Evolutionary conservation across 2,329 filamentous ascomycete genomes (phyloP).

Genomic region (Ceratocystis variospora): DNA sequence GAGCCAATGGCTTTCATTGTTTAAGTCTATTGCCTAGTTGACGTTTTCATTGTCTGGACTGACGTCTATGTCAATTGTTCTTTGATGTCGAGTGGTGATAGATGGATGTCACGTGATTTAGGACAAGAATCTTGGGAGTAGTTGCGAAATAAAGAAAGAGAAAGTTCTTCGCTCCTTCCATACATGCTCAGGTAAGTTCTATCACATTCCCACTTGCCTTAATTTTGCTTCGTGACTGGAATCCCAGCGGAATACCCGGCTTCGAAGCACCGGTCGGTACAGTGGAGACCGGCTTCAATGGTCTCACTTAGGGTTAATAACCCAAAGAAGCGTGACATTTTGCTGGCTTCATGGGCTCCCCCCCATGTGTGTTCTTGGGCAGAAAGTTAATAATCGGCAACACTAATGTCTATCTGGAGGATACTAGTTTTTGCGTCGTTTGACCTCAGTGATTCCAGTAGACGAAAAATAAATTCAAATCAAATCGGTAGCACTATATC

Average conservation of each 20-base stretch:
- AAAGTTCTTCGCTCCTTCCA: not conserved
- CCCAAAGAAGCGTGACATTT: not conserved
- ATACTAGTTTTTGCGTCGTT: too few species aligned
- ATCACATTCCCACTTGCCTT: too few species aligned
- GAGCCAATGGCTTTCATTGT: too few species aligned
- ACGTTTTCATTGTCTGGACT: not conserved
- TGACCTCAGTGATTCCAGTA: too few species aligned
- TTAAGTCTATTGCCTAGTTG: too few species aligned
- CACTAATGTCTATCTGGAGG: too few species aligned
- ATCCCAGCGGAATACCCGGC: not conserved
- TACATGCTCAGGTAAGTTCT: too few species aligned
- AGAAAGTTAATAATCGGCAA: not conserved
- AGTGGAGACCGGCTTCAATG: not conserved
- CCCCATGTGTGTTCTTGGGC: not conserved
- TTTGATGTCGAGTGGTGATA: not conserved
- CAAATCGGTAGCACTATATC: not conserved
- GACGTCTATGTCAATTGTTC: not conserved
- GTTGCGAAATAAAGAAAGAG: not conserved
- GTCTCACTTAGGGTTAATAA: not conserved
- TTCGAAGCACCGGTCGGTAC: not conserved
- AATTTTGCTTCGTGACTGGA: too few species aligned
- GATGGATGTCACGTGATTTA: not conserved
- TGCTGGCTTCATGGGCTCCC: not conserved
- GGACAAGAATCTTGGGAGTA: not conserved
- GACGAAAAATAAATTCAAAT: too few species aligned